These are phyloP conservation scores for Cladosporium sp. DNA, from an alignment of 2,329 filamentous ascomycete species.

Conservation along the genomic window DNA sequence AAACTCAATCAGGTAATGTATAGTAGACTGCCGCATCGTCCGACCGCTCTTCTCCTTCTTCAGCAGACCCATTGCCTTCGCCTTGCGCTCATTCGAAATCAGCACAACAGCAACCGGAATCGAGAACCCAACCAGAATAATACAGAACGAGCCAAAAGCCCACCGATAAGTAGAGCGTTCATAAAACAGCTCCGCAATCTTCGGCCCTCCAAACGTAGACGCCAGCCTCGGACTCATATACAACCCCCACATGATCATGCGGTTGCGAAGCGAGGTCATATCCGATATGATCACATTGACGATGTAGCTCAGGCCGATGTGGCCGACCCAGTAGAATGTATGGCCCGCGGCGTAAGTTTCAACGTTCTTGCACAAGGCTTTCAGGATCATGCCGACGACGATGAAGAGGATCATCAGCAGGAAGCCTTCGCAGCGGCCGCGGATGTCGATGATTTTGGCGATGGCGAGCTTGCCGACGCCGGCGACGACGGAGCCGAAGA, in stretches of 20 bases:
- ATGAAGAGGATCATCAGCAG: conserved; percentile 56
- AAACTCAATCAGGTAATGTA: conserved; percentile 36
- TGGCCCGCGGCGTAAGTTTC: conserved; percentile 36
- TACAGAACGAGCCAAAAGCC: conserved; percentile 36
- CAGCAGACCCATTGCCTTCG: conserved; percentile 33
- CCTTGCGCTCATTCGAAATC: conserved; percentile 30
- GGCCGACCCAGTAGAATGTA: conserved; percentile 36
- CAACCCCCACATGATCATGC: conserved; percentile 36
- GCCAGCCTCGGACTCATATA: conserved; percentile 36
- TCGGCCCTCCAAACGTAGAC: conserved; percentile 36
- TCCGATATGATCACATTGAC: conserved; percentile 39
- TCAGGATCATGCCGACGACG: conserved; percentile 39
- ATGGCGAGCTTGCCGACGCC: conserved; percentile 52
- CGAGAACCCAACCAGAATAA: conserved; percentile 34
- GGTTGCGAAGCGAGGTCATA: conserved; percentile 34
- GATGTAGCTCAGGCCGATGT: conserved; percentile 35
- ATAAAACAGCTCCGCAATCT: conserved; percentile 31
- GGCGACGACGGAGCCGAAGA: conserved; percentile 41
- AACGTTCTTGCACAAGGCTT: conserved; percentile 34
- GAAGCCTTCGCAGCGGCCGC: conserved; percentile 68
- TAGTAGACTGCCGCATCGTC: conserved; percentile 27
- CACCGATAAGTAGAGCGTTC: conserved; percentile 32
- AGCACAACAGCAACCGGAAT: conserved; percentile 31
- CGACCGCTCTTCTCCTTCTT: conserved; percentile 27
- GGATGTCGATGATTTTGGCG: conserved; percentile 68